Percentiles rank a stretch among this genome's conserved stretches.
Conservation (phyloP, 2,329 filamentous ascomycete genomes). For the Helotiales sp. region DNA sequence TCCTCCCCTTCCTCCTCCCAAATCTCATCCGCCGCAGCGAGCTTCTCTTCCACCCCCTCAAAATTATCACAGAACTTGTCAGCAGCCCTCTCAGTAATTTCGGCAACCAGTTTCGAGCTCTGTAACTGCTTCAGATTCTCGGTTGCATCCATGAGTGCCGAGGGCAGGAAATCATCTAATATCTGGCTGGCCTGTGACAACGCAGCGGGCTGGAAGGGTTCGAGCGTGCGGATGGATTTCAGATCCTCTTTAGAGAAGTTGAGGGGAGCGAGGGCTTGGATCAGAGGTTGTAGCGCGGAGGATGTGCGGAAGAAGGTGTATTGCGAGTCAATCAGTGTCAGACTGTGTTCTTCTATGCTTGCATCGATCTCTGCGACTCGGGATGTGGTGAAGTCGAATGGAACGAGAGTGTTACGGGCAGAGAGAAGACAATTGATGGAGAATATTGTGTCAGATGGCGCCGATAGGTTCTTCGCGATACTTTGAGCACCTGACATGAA, state of each 20-base stretch:
- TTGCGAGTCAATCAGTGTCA: slow-evolving; percentile 69
- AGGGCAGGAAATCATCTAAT: slow-evolving; percentile 89
- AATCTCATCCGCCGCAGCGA: slow-evolving; percentile 62
- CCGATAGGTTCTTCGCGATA: slow-evolving; percentile 64
- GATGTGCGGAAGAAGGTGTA: slow-evolving; percentile 72
- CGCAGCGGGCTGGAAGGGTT: slow-evolving; percentile 61
- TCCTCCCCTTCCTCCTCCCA: slow-evolving; percentile 37
- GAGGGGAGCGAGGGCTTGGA: slow-evolving; percentile 56
- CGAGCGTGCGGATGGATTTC: slow-evolving; percentile 62
- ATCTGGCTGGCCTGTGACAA: slow-evolving; percentile 74
- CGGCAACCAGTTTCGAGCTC: slow-evolving; percentile 71
- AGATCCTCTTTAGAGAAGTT: slow-evolving; percentile 55
- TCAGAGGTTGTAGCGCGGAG: slow-evolving; percentile 73
- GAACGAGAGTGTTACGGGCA: slow-evolving; percentile 59
- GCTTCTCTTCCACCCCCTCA: slow-evolving; percentile 67
- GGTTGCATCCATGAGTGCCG: slow-evolving; percentile 88
- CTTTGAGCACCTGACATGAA: slow-evolving; percentile 79
- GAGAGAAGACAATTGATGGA: slow-evolving; percentile 72
- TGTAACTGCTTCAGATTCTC: slow-evolving; percentile 78
- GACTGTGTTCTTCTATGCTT: slow-evolving; percentile 58
- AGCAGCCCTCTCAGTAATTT: slow-evolving; percentile 82
- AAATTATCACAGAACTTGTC: slow-evolving; percentile 87
- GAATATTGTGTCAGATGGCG: slow-evolving; percentile 70
- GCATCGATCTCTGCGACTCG: slow-evolving; percentile 61
- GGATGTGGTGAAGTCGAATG: slow-evolving; percentile 67